Evolutionary conservation across 1,139 yeast genomes (phyloP), one percentile per base, ranked within the genome.

Genomic region (Hyphopichia khmerensis): DNA sequence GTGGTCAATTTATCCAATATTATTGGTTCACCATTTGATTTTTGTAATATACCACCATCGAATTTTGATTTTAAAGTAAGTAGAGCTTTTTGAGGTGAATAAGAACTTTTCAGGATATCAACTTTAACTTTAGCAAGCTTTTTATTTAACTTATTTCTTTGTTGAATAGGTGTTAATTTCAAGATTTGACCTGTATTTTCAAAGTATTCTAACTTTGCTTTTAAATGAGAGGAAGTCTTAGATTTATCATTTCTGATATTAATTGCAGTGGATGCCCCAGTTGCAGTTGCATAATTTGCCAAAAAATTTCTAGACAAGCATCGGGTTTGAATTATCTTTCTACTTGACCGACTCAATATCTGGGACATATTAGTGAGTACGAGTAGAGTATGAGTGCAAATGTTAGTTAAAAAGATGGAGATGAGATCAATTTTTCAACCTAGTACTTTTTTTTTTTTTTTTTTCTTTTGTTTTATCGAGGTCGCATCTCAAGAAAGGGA

Each of bases 111-210:
- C 3, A 34, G 14, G 16, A 38, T 38, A 19, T 32, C 26, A 18
- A 27, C 3, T 23, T 33, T 14, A 3, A 17, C 3, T 33, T 17
- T 26, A 16, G 10, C 15, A 8, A 7, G 3, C 15, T 27, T 18
- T 18, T 17, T 29, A n/a, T 27, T 21, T 8, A 16, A 10, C 14
- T 9, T 23, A 7, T 40, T 31, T 6, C 35, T 36, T 14, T 41
- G 43, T 33, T 31, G 40, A 8, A 36, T 35, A 2, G 60, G 58
- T 5, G 59, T 45, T 31, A 49, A 45, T 31, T 46, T 50, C 39
- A 54, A 40, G 27, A 64, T 48, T 40, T 62, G 59, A 2, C 72
- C 72, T 0, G 69, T 57, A 39, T 59, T 56, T 31, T 56, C 43
- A 42, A 64, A 66, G 47, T 60, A 52, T 15, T 56, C 52, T 33